These are phyloP conservation scores for Phytophthora agathidicida DNA, from an alignment of 352 stramenopile species.

Conservation along the genomic window DNA sequence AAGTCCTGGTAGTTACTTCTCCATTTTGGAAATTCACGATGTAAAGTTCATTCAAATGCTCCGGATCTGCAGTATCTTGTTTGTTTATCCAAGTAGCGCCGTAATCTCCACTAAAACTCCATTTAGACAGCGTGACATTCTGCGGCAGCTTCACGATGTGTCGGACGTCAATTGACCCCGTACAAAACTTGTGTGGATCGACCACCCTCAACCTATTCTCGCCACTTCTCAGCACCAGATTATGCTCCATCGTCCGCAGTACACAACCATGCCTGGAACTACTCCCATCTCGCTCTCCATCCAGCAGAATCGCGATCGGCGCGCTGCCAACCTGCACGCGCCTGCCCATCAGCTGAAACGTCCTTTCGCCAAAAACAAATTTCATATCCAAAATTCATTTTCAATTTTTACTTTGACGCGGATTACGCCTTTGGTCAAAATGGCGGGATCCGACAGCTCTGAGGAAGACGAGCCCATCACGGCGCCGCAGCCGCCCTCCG, in stretches of 20 bases:
- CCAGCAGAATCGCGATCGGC: conserved; percentile 10
- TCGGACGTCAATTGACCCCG: not conserved
- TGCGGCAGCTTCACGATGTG: conserved; percentile 13
- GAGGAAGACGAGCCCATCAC: conserved; percentile 87
- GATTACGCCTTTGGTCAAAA: conserved; percentile 17
- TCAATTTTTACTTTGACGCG: conserved; percentile 1
- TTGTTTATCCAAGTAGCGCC: conserved; percentile 8
- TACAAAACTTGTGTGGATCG: conserved; percentile 22
- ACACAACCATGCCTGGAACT: not conserved
- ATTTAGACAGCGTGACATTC: conserved; percentile 1
- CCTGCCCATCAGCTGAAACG: conserved; percentile 11
- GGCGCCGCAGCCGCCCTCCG: conserved; percentile 9
- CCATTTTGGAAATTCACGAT: conserved; percentile 25
- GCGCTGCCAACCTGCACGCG: conserved; percentile 5
- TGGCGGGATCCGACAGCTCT: conserved; percentile 72
- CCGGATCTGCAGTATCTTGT: not conserved
- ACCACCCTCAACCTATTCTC: conserved; percentile 12
- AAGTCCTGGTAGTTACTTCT: not conserved
- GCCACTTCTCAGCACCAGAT: conserved; percentile 5
- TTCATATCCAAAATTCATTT: too few species aligned
- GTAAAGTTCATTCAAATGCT: conserved; percentile 1
- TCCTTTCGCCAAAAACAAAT: too few species aligned
- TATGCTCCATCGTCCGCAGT: not conserved
- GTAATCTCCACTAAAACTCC: not conserved
- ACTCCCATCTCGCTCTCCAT: conserved; percentile 1